Evolutionary conservation across 2,329 filamentous ascomycete genomes (phyloP), one percentile per base, ranked within the genome.

Genomic region (Capronia americana): DNA sequence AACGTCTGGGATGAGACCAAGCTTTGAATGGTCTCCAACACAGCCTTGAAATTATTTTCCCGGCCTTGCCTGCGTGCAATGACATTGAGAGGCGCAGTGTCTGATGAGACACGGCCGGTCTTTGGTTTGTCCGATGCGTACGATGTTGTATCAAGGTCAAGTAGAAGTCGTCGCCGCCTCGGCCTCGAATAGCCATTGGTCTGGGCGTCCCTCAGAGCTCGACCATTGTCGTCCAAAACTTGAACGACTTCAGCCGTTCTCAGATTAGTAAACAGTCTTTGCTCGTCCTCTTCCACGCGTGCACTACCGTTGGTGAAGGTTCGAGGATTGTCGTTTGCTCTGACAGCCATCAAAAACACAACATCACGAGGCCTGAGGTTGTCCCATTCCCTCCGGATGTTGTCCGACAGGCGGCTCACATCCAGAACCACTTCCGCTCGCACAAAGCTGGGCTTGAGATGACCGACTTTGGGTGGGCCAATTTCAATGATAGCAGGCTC

Each of bases 1-100:
- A 92, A 91, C 23, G 94, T 89, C 72, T 96, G 92, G 0, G 93
- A 93, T 38, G 96, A 83, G 1, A 92, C 90, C 32, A 99, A 85
- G 70, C 88, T 91, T 74, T 90, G 92, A 75, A 99, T 96, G 0
- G 93, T 97, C 73, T 97, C 92, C 41, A 99, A 83, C 10, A 99
- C 89, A 10, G 93, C 89, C 75, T 92, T 96, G 83, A 99, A 99
- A 78, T 99, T 99, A 80, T 99, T 99, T 78, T 99, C 95, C 66
- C 93, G 86, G 30, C 92, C 90, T 75, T 88, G 90, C 72, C 95
- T 87, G 65, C 95, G 89, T 59, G 97, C 85, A 62, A 99, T 82
- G 48, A 98, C 80, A 74, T 99, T 99, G 74, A 99, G 88, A 38
- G 84, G 85, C 10, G 58, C 46, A 8, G 54, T 92, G 89, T 77